These are phyloP conservation scores for Hippophae rhamnoides DNA, from an alignment of 306 rosid species.

Conservation along the genomic window DNA sequence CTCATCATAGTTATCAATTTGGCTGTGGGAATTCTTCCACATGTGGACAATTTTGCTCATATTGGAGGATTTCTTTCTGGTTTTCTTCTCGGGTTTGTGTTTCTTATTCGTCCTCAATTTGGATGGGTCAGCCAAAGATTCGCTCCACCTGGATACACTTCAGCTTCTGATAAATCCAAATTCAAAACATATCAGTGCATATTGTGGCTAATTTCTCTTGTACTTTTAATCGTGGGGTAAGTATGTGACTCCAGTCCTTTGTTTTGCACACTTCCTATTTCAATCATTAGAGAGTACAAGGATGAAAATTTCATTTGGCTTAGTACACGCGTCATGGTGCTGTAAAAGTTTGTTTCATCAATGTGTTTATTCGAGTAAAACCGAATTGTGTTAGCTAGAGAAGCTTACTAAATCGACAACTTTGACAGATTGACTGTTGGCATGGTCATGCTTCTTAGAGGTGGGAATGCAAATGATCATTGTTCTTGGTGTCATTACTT, in stretches of 20 bases:
- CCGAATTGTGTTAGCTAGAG: background rate
- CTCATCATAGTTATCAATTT: slow-evolving; percentile 68
- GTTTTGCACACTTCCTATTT: background rate
- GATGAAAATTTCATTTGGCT: no score
- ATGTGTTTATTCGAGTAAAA: background rate
- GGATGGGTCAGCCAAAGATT: slow-evolving; percentile 84
- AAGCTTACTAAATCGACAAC: background rate
- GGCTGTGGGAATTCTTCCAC: slow-evolving; percentile 93
- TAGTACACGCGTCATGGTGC: no score
- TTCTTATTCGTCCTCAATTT: slow-evolving; percentile 89
- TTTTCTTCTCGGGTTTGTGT: slow-evolving; percentile 85
- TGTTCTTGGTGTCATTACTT: slow-evolving; percentile 98
- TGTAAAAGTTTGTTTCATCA: background rate
- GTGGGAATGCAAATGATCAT: slow-evolving; percentile 76
- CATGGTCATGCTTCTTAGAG: slow-evolving; percentile 57
- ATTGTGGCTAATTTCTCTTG: slow-evolving; percentile 64
- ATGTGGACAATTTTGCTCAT: slow-evolving; percentile 93
- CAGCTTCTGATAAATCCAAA: slow-evolving; percentile 33
- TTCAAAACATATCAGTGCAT: slow-evolving; percentile 80
- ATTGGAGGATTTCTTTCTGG: slow-evolving; percentile 92
- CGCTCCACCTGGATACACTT: slow-evolving; percentile 21
- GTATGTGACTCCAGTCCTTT: slow-evolving; percentile 13
- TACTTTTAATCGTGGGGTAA: slow-evolving; percentile 74
- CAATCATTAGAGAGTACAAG: background rate
- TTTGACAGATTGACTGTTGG: slow-evolving; percentile 62